phyloP scores from a whole-genome alignment of 768 basidiomycete species.

The Austroboletus festivus region DNA sequence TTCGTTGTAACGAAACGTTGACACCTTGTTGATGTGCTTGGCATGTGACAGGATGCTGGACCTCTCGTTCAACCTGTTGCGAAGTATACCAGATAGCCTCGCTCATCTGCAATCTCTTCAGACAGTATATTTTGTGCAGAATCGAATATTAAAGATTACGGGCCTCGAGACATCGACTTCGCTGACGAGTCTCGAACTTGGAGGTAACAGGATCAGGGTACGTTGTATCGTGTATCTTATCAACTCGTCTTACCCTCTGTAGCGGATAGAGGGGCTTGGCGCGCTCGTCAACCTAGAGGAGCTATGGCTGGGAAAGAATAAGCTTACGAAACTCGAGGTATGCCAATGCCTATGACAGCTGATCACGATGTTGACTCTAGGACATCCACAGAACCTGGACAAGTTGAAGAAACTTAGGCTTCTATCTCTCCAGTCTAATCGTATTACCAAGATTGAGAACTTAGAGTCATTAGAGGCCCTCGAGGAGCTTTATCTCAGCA shows the following conservation, averaged over 20 bases:
- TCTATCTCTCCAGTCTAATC: constrained; percentile 89
- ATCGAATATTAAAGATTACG: constrained; percentile 81
- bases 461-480: constrained; percentile 69
- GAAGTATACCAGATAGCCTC: constrained; percentile 63
- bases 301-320: constrained; percentile 98
- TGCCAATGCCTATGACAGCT: not conserved
- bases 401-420: constrained; percentile 74
- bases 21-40: not conserved
- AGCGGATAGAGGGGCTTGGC: constrained; percentile 89
- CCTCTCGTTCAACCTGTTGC: constrained; percentile 91
- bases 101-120: constrained; percentile 56
- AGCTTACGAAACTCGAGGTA: constrained; percentile 85
- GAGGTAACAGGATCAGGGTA: constrained; percentile 89
- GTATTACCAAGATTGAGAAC: constrained; percentile 84
- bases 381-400: constrained; percentile 54
- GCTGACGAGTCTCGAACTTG: constrained; percentile 83
- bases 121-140: constrained; percentile 94
- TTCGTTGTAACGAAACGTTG: not conserved
- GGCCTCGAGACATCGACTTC: constrained; percentile 56
- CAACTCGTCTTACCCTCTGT: not conserved
- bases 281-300: constrained; percentile 81
- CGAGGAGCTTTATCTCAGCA: constrained; percentile 90
- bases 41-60: constrained; percentile 64
- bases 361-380: not conserved
- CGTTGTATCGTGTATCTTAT: constrained; percentile 28